Base-by-base conservation (phyloP, 1,284 basidiomycete genomes). In the Mycosarcoma mackinlayi region DNA sequence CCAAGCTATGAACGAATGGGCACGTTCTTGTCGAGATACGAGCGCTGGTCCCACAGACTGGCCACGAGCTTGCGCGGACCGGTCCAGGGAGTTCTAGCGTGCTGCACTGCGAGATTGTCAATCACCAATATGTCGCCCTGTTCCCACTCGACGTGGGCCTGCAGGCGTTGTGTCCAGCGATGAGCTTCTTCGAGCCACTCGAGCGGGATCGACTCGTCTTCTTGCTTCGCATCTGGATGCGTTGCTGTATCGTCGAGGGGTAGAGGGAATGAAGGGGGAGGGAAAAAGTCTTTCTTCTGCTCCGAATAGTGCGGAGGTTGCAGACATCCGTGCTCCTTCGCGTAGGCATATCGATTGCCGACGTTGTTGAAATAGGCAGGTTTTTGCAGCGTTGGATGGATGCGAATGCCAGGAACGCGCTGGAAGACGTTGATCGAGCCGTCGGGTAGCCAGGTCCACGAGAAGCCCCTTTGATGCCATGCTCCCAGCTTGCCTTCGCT, bases 311-410 rank as follows among this genome's bases (percentile, higher is more conserved):
- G 64, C 1, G 64, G 64, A 9, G 64, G 64, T 4, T 55, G 42
- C 19, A 59, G 33, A 38, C 59, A 58, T 0, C 42, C 59, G 23
- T 59, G 55, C 34, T 58, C 24, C 33, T 62, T 62, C 6, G 55
- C n/a, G 39, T 74, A 71, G 24, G 64, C 47, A 25, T 60, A 67
- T 28, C 68, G 45, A 39, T 62, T 71, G 46, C 70, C 63, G 23
- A 74, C 62, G 23, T 74, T 74, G 51, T 62, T 74, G 41, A 74
- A 74, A 55, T 71, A 74, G 23, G 58, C 60, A 6, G 68, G 68
- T 8, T 45, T 57, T 1, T 44, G 39, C 4, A 74, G 65, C 0
- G 53, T 51, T 1, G 71, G 72, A 23, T 74, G 72, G 5, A 54
- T 27, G 6, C 72, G 67, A 21, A 74, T 61, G 13, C 68, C 72